A percentile compares a stretch with the other conserved stretches of the same genome.
Conservation (phyloP, 441 rosid species). For the Pelargonium myrrhifolium region DNA sequence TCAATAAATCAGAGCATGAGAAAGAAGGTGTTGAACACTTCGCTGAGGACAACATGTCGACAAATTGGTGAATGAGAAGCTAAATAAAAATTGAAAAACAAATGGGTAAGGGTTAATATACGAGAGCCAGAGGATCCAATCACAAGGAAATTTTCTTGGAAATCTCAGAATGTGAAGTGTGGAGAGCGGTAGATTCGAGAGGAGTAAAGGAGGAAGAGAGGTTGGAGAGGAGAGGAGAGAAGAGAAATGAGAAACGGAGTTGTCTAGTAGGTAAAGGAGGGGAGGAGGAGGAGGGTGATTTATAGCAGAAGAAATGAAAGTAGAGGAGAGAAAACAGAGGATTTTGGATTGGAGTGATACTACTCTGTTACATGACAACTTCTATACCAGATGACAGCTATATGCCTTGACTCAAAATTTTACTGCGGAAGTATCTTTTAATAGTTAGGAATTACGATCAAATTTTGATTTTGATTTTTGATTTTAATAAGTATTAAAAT, state of each 20-base stretch:
- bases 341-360: not conserved
- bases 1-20: conserved; percentile 21
- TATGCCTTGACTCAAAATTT: not conserved
- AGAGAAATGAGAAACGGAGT: not conserved
- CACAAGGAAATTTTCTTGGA: not conserved
- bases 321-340: not conserved
- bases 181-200: not conserved
- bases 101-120: not conserved
- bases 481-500: no score
- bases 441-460: no score
- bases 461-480: no score
- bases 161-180: not conserved
- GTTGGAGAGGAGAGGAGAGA: not conserved
- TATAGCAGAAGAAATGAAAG: not conserved
- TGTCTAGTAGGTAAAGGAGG: not conserved
- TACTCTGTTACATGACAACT: not conserved
- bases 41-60: conserved; percentile 42
- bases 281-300: not conserved
- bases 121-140: no score
- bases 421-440: no score
- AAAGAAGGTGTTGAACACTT: conserved; percentile 30
- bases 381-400: not conserved
- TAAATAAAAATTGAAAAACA: not conserved
- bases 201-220: no score
- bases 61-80: not conserved